phyloP scores from a whole-genome alignment of 2,329 filamentous ascomycete species.

The Hypoxylon sp. region DNA sequence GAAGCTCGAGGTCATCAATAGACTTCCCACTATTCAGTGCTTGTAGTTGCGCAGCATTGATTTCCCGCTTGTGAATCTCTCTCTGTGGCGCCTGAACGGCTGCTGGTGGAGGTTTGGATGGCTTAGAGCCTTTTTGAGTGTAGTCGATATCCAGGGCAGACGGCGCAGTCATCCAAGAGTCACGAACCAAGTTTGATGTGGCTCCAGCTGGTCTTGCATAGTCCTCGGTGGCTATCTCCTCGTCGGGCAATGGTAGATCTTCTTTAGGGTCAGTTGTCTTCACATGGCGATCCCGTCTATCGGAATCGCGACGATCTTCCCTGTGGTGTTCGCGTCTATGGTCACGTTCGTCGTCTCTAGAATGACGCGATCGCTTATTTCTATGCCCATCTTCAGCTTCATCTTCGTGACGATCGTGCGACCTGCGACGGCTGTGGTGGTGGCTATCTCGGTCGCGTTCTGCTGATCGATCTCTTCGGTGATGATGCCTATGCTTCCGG shows the following conservation, averaged over 20 bases:
- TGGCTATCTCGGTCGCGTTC: constrained; percentile 57
- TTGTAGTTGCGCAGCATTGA: constrained; percentile 78
- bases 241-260: constrained; percentile 66
- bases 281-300: constrained; percentile 55
- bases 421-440: constrained; percentile 54
- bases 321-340: constrained; percentile 48
- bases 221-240: constrained; percentile 59
- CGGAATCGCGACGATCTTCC: constrained; percentile 53
- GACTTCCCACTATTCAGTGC: constrained; percentile 71
- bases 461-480: constrained; percentile 64
- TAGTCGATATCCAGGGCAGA: constrained; percentile 88
- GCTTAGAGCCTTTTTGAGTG: constrained; percentile 72
- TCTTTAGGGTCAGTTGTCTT: constrained; percentile 65
- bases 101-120: constrained; percentile 65
- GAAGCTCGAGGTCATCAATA: constrained; percentile 66
- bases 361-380: constrained; percentile 75
- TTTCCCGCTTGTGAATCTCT: constrained; percentile 82
- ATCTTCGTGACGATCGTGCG: constrained; percentile 58
- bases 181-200: constrained; percentile 71
- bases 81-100: constrained; percentile 74
- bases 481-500: constrained; percentile 61
- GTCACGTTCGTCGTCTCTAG: constrained; percentile 65
- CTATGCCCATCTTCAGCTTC: constrained; percentile 69
- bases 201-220: constrained; percentile 48
- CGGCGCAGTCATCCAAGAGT: constrained; percentile 95